Evolutionary conservation across 2,329 filamentous ascomycete species (phyloP), one percentile per base, ranked within the genome.

Genomic region (Claviceps quebecensis): DNA sequence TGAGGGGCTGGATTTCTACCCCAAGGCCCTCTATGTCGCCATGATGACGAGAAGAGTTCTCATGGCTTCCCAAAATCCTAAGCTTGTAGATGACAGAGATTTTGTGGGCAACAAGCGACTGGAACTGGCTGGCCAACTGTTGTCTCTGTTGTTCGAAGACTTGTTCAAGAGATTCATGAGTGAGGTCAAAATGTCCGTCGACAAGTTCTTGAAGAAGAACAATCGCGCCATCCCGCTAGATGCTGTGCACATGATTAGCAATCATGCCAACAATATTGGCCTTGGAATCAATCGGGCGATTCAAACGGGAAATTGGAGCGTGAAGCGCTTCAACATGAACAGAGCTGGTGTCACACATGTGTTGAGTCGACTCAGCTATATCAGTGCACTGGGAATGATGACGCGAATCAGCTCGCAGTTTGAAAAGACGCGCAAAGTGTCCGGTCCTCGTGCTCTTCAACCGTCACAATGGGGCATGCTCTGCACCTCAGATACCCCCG

Each of bases 271-370:
- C 58, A 83, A 84, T 60, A 97, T 98, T 59, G 95, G 90, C 0
- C 78, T 86, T 58, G 93, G 93, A 13, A 88, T 98, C 77, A 95
- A 95, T 66, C 82, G 94, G 55, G 91, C 93, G 7, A 96, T 98
- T 53, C 90, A 94, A 50, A 97, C 93, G 0, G 93, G 93, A 19
- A 98, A 98, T 63, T 98, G 93, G 93, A 96, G 79, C 56, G 77
- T 98, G 58, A 96, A 96, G 69, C 88, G 94, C 65, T 98, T 98
- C 73, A 89, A 91, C 67, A 98, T 98, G 93, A 94, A 97, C 63
- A 78, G 91, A 64, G 91, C 93, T 22, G 93, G 93, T 63, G 89
- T 98, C 22, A 97, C 94, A 0, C 93, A 98, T 67, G 89, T 98
- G 41, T 75, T 98, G 47, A 97, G 91, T 68, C 82, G 93, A 56